Base-by-base conservation (phyloP, 1,139 yeast genomes). In the Hemisphaericaspora lyxosophila region DNA sequence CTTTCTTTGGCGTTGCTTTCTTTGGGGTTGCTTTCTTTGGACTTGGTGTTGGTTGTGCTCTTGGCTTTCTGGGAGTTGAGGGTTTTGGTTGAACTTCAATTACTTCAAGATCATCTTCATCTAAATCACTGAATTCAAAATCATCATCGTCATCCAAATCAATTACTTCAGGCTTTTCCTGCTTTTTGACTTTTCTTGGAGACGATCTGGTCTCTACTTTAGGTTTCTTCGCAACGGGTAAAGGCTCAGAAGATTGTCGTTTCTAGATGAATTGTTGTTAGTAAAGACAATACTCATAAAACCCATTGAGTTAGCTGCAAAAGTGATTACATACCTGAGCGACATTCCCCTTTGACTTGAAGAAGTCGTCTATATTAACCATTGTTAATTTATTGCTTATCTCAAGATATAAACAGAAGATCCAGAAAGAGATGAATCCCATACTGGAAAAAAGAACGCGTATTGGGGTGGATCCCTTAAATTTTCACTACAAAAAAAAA, bases 101-200 rank as follows among this genome's bases (percentile, higher is more conserved):
- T 12, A 33, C 39, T 8, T 25, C 14, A 11, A 33, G 11, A 23
- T 31, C 32, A 29, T 41, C 47, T 18, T 50, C 59, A 22, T 44
- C 54, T 4, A 45, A 46, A 17, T 45, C 50, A 9, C 46, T 55
- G 9, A 50, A 41, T 14, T 45, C 25, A 5, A 43, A 50, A 23
- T 47, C 54, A 12, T 54, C 60, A 7, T 53, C 54, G 11, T 40
- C 47, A 27, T 48, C 56, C 24, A 57, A 33, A 38, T 52, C 52
- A 38, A 56, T 49, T 11, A 55, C 47, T 29, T 53, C 55, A 28
- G 34, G 43, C 26, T 23, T 30, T 33, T 32, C 13, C 30, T 36
- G 30, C 35, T 26, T 15, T 12, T 15, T 9, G 36, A 11, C 12
- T 27, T 27, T 33, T 12, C 15, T 33, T 23, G 34, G 15, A 4